Base-by-base conservation (phyloP, 225 moss, liverwort and hornwort genomes). In the Straminergon stramineum region DNA sequence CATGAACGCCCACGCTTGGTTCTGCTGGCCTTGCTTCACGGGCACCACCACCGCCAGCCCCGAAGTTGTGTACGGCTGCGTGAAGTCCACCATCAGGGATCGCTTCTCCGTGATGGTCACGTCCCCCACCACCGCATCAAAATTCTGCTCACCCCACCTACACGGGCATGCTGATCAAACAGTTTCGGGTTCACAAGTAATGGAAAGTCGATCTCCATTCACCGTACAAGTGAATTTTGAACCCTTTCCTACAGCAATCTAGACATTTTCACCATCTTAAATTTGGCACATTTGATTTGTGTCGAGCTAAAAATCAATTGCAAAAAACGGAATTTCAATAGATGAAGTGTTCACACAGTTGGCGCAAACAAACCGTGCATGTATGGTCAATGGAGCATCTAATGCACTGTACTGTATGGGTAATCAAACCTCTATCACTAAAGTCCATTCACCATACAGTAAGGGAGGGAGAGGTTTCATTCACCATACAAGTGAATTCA, bases 1-100 rank as follows among this genome's bases (percentile, higher is more conserved):
- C 97, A 97, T 93, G 91, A 99, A 99, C 34, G 99, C 95, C 99
- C 99, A 99, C 35, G 99, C 97, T 73, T 97, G 94, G 87, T 53
- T 90, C 20, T 81, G 82, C 53, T 91, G 92, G 74, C 92, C 94
- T 71, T 89, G 85, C 88, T 84, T 88, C 73, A 94, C 79, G 32
- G 99, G 99, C 51, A 99, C 99, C 67, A 99, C 94, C 30, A 99
- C 99, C 53, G 91, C 97, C 91, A 99, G 92, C 67, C 99, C 99
- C n/a, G 99, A 97, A 30, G 97, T 89, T 17, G 94, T 92, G 81
- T 95, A 97, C 8, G 99, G 99, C 86, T 99, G 99, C 69, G 97
- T 97, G 90, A 99, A 97, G 87, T 99, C 99, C 82, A 99, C 97
- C 6, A 90, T 71, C 84, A 78, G 85, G 48, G 99, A 95, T 15